Conservation (phyloP, 306 rosid species). For the Crataegus laevigata region DNA sequence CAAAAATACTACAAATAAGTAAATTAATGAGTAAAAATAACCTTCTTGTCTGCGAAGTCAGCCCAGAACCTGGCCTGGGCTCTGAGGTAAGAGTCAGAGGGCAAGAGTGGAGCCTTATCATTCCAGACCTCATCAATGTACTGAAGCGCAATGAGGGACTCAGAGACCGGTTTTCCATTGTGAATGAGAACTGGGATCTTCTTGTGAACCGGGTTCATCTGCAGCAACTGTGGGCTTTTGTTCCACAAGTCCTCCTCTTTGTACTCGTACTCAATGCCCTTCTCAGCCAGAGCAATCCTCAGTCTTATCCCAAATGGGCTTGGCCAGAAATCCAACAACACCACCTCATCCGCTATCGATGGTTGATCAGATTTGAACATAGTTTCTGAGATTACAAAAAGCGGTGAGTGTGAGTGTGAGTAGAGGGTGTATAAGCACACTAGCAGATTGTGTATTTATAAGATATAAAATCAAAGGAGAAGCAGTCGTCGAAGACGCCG, state of each 20-base stretch:
- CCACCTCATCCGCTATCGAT: slow-evolving; percentile 13
- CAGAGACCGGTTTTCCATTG: slow-evolving; percentile 40
- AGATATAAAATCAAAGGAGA: too few relatives aligned
- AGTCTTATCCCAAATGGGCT: slow-evolving; percentile 32
- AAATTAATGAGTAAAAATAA: neutral
- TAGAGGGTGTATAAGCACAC: too few relatives aligned
- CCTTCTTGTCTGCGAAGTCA: slow-evolving; percentile 33
- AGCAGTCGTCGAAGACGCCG: neutral
- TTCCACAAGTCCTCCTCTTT: slow-evolving; percentile 28
- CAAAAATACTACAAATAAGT: too few relatives aligned
- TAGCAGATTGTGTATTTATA: too few relatives aligned
- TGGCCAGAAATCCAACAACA: slow-evolving; percentile 23
- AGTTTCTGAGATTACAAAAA: neutral
- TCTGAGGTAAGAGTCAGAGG: slow-evolving; percentile 32
- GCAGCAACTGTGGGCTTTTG: slow-evolving; percentile 38
- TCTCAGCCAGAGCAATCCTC: slow-evolving; percentile 29
- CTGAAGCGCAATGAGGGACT: slow-evolving; percentile 30
- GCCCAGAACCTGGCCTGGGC: slow-evolving; percentile 45
- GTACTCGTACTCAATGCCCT: slow-evolving; percentile 30
- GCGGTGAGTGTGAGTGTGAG: neutral
- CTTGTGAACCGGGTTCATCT: slow-evolving; percentile 49
- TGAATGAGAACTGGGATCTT: slow-evolving; percentile 52
- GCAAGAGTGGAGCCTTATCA: slow-evolving; percentile 12
- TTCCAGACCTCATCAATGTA: slow-evolving; percentile 39
- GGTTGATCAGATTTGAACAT: neutral